phyloP scores from a whole-genome alignment of 2,329 filamentous ascomycete species.

The Aschersonia sp. region DNA sequence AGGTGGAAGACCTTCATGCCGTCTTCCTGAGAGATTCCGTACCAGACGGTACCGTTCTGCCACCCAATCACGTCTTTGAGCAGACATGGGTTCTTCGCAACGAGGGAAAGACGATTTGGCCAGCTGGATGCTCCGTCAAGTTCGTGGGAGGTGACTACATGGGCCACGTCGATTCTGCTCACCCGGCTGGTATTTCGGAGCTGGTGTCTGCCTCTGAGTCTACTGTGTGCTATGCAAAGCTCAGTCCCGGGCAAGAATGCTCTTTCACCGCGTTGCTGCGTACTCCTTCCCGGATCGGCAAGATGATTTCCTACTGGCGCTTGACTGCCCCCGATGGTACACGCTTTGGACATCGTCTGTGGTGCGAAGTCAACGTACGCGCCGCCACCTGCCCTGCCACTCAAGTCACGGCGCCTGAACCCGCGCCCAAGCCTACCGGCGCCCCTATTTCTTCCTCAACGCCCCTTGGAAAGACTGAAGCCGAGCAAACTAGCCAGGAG shows the following conservation, averaged over 20 bases:
- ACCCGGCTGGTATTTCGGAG: slow-evolving; percentile 63
- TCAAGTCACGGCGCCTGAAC: background rate
- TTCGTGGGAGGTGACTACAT: slow-evolving; percentile 94
- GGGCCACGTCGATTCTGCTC: slow-evolving; percentile 73
- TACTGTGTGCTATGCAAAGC: slow-evolving; percentile 53
- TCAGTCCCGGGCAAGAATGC: slow-evolving; percentile 60
- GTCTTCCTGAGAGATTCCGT: slow-evolving; percentile 67
- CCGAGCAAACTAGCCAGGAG: slow-evolving; percentile 1
- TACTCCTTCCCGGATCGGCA: slow-evolving; percentile 61
- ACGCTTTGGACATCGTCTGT: slow-evolving; percentile 84
- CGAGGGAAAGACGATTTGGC: slow-evolving; percentile 66
- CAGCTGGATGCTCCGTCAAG: slow-evolving; percentile 75
- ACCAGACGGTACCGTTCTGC: slow-evolving; percentile 59
- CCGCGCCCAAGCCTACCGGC: slow-evolving; percentile 13
- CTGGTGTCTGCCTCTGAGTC: slow-evolving; percentile 71
- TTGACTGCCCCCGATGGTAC: slow-evolving; percentile 66
- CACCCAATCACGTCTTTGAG: slow-evolving; percentile 60
- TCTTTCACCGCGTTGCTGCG: slow-evolving; percentile 77
- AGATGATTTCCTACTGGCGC: slow-evolving; percentile 91
- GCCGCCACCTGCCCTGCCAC: slow-evolving; percentile 11
- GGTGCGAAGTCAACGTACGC: slow-evolving; percentile 78
- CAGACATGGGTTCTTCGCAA: slow-evolving; percentile 91
- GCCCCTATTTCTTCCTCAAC: background rate
- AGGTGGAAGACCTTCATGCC: slow-evolving; percentile 25
- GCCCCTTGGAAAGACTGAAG: background rate